Evolutionary conservation across 169 alveolate genomes (phyloP).

Genomic region (Nephromyces sp.): DNA sequence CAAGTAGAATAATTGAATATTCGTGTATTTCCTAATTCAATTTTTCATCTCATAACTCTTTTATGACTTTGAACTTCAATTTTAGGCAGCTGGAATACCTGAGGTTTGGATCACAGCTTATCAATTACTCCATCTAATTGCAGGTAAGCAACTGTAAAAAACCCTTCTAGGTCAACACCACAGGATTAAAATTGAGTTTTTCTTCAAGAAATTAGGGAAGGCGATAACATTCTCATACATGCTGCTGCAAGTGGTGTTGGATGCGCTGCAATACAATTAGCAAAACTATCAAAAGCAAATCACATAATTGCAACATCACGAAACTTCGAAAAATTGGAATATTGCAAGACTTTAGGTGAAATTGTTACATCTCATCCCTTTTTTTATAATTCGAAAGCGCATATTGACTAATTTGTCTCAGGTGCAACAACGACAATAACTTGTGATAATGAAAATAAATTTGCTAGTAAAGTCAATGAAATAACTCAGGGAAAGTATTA

Average conservation of each 20-base stretch:
- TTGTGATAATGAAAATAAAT: neutral
- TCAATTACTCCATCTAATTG: conserved; percentile 31
- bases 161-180: neutral
- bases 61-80: neutral
- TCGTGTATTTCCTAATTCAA: too few species aligned
- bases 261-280: conserved; percentile 52
- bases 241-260: conserved; percentile 78
- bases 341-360: conserved; percentile 23
- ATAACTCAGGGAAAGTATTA: conserved; percentile 2
- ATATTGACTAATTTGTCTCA: conserved; percentile 17
- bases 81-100: conserved; percentile 59
- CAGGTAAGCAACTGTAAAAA: neutral
- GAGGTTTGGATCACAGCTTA: conserved; percentile 66
- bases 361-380: too few species aligned
- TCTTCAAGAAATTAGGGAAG: conserved; percentile 14
- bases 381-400: conserved; percentile 38
- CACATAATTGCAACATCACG: conserved; percentile 49
- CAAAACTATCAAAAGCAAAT: conserved; percentile 37
- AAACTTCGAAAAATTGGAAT: conserved; percentile 29
- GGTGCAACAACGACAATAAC: neutral
- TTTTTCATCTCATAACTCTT: neutral
- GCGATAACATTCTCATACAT: conserved; percentile 48
- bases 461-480: neutral
- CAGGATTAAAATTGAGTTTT: neutral
- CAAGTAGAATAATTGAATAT: too few species aligned